phyloP scores from a whole-genome alignment of 2,329 filamentous ascomycete species.

The Colletotrichum sp. region DNA sequence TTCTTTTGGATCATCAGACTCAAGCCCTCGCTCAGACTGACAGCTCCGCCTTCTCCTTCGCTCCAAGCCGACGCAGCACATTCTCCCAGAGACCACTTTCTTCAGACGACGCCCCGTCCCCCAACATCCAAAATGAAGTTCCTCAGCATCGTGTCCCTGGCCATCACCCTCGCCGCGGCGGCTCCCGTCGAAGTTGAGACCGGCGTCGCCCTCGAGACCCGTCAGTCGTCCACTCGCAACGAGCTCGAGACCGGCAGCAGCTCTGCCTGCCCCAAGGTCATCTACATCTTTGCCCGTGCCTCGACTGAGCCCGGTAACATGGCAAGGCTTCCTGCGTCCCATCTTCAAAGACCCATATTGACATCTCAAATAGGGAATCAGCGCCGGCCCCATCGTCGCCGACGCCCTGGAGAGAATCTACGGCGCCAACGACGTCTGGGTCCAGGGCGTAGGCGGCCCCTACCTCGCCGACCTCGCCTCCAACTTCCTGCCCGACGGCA shows the following conservation, averaged over 20 bases:
- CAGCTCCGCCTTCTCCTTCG: not conserved
- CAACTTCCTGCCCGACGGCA: constrained; percentile 43
- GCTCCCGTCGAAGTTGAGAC: constrained; percentile 14
- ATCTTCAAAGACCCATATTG: not conserved
- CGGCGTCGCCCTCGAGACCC: constrained; percentile 10
- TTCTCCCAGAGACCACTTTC: not conserved
- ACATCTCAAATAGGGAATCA: constrained; percentile 24
- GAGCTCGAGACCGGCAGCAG: constrained; percentile 33
- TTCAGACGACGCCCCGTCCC: not conserved
- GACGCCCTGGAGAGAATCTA: constrained; percentile 31
- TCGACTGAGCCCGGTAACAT: constrained; percentile 44
- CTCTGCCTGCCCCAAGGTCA: constrained; percentile 37
- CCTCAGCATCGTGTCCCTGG: constrained; percentile 21
- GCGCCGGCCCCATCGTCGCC: constrained; percentile 33
- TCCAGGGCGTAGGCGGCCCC: constrained; percentile 47
- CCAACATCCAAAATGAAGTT: constrained; percentile 24
- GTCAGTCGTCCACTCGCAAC: constrained; percentile 27
- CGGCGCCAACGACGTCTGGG: constrained; percentile 35
- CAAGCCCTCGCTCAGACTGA: constrained; percentile 6
- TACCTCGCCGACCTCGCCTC: constrained; percentile 40
- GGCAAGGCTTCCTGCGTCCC: constrained; percentile 23
- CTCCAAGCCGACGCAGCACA: not conserved
- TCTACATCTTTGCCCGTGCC: constrained; percentile 45
- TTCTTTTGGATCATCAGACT: not conserved
- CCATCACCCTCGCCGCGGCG: constrained; percentile 16